Evolutionary conservation across 2,329 filamentous ascomycete genomes (phyloP).

Genomic region (Clathrospora elynae): DNA sequence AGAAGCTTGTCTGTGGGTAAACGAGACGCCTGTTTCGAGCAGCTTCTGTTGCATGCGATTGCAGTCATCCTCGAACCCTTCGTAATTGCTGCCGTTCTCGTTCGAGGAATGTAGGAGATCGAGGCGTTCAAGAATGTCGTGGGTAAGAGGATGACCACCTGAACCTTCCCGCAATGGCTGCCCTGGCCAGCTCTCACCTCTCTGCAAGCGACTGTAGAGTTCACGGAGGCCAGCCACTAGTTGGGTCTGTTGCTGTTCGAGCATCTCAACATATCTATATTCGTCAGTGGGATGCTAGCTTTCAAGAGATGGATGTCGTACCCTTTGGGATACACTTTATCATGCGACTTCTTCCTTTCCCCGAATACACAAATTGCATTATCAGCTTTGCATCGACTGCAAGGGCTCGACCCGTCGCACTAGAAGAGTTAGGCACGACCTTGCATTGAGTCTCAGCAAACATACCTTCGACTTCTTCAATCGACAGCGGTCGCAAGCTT

Average conservation of each 20-base stretch:
- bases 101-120: constrained; percentile 60
- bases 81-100: constrained; percentile 53
- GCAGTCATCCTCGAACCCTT: constrained; percentile 64
- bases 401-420: constrained; percentile 67
- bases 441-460: background rate
- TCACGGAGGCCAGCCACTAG: constrained; percentile 66
- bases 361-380: constrained; percentile 70
- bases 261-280: constrained; percentile 66
- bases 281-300: constrained; percentile 12
- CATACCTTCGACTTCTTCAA: constrained; percentile 69
- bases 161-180: constrained; percentile 57
- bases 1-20: constrained; percentile 59
- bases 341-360: constrained; percentile 68
- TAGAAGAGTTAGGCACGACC: constrained; percentile 30
- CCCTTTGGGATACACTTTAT: constrained; percentile 72
- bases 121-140: constrained; percentile 66
- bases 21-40: constrained; percentile 58
- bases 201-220: constrained; percentile 60
- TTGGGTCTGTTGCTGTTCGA: constrained; percentile 68
- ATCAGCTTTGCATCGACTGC: constrained; percentile 66
- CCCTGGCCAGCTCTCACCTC: constrained; percentile 62
- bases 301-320: constrained; percentile 36
- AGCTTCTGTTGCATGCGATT: constrained; percentile 61
- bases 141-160: constrained; percentile 63
- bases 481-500: constrained; percentile 69